Percentiles rank a stretch among this genome's conserved stretches.
These are phyloP conservation scores for Leucogyrophana mollusca DNA, from an alignment of 768 basidiomycete species.

Conservation along the genomic window DNA sequence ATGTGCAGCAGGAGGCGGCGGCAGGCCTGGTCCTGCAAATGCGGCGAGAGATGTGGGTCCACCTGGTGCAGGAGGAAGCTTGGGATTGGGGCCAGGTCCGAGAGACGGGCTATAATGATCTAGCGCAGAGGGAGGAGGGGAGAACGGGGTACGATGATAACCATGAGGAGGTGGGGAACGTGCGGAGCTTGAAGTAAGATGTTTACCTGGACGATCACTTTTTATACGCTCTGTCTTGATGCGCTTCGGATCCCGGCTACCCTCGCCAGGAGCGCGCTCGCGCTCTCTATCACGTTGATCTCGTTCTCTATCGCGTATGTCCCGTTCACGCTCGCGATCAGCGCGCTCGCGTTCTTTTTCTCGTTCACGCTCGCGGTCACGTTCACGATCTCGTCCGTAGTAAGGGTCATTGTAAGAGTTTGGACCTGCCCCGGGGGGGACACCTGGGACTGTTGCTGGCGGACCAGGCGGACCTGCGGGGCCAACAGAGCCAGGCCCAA, in stretches of 20 bases:
- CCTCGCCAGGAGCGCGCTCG: constrained; percentile 42
- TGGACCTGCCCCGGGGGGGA: constrained; percentile 26
- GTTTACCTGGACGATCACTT: constrained; percentile 42
- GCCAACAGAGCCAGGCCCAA: constrained; percentile 32
- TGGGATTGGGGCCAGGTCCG: constrained; percentile 40
- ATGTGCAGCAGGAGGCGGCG: constrained; percentile 31
- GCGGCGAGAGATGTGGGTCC: constrained; percentile 26
- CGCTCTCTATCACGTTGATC: constrained; percentile 44
- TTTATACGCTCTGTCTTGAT: constrained; percentile 54
- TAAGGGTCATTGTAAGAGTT: constrained; percentile 36
- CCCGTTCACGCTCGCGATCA: constrained; percentile 37
- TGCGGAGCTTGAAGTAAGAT: constrained; percentile 17
- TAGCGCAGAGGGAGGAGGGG: constrained; percentile 23
- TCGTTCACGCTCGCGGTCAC: constrained; percentile 39
- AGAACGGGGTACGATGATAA: constrained; percentile 21
- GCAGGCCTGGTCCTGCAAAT: constrained; percentile 36
- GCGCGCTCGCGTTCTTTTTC: constrained; percentile 40
- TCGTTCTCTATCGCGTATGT: constrained; percentile 36
- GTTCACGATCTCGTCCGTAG: constrained; percentile 36
- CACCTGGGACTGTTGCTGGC: constrained; percentile 28
- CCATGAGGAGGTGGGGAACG: constrained; percentile 34
- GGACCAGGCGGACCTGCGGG: constrained; percentile 33
- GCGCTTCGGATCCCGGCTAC: constrained; percentile 56
- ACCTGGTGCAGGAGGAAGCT: constrained; percentile 27
- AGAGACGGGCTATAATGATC: constrained; percentile 34